These are phyloP conservation scores for Diplocarpon mali DNA, from an alignment of 2,329 filamentous ascomycete genomes.

Conservation along the genomic window DNA sequence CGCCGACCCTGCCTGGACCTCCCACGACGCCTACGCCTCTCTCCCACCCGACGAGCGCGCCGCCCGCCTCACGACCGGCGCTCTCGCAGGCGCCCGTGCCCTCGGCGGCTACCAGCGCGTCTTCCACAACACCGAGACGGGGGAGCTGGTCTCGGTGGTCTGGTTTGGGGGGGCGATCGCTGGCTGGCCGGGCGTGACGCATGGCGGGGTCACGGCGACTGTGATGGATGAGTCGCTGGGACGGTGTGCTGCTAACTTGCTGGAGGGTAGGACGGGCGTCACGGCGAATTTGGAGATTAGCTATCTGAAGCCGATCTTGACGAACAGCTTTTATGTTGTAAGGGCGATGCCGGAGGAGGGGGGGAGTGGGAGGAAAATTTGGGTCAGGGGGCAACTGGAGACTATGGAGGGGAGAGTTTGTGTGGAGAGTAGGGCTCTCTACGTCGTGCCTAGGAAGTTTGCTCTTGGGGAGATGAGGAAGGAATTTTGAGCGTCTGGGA, in stretches of 20 bases:
- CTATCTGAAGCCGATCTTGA: slow-evolving; percentile 50
- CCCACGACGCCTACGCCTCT: slow-evolving; percentile 34
- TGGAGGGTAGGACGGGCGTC: slow-evolving; percentile 40
- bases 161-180: slow-evolving; percentile 53
- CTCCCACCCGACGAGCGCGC: slow-evolving; percentile 10
- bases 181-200: slow-evolving; percentile 62
- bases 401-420: slow-evolving; percentile 42
- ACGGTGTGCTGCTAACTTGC: slow-evolving; percentile 42
- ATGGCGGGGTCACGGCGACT: slow-evolving; percentile 60
- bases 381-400: slow-evolving; percentile 43
- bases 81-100: slow-evolving; percentile 33
- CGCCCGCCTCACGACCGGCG: slow-evolving; percentile 32
- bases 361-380: slow-evolving; percentile 38
- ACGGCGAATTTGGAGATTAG: slow-evolving; percentile 47
- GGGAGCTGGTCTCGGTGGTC: slow-evolving; percentile 51
- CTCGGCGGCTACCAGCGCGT: slow-evolving; percentile 44
- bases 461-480: slow-evolving; percentile 6
- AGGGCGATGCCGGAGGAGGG: slow-evolving; percentile 35
- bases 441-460: slow-evolving; percentile 43
- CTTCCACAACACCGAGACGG: slow-evolving; percentile 49
- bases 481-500: background rate
- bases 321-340: slow-evolving; percentile 54
- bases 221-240: slow-evolving; percentile 59
- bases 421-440: slow-evolving; percentile 47
- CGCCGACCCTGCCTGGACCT: slow-evolving; percentile 32